These are phyloP conservation scores for Xerocomus spinulosus DNA, from an alignment of 768 basidiomycete species.

Conservation along the genomic window DNA sequence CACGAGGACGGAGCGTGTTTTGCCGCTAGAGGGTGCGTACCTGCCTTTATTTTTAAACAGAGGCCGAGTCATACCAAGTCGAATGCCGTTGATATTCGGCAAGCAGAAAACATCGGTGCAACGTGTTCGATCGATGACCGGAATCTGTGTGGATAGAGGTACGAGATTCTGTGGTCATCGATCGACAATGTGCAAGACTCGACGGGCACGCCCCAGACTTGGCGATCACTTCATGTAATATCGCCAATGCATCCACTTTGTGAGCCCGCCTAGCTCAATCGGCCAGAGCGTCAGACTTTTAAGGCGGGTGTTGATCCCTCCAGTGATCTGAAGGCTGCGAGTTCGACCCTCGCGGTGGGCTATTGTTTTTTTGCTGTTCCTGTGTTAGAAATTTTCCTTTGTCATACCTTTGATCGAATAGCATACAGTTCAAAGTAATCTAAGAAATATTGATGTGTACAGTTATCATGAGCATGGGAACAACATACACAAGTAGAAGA, in stretches of 20 bases:
- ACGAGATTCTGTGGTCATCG: background rate
- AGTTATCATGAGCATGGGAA: constrained; percentile 9
- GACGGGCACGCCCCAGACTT: background rate
- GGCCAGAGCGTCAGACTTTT: constrained; percentile 60
- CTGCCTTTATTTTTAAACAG: background rate
- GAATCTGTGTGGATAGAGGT: background rate
- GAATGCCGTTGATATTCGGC: constrained; percentile 1
- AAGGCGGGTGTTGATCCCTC: constrained; percentile 24
- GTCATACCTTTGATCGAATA: constrained; percentile 6
- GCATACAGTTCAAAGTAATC: constrained; percentile 18
- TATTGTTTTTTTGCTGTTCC: constrained; percentile 29
- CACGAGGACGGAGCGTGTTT: constrained; percentile 5
- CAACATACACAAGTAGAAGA: constrained; percentile 16
- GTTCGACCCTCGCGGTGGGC: constrained; percentile 84
- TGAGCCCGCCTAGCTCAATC: constrained; percentile 57
- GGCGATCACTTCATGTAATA: background rate
- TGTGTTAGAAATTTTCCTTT: background rate
- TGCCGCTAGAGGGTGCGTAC: background rate
- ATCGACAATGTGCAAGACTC: too few species aligned
- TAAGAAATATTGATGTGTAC: constrained; percentile 16
- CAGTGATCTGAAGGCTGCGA: constrained; percentile 73
- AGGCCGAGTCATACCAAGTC: background rate
- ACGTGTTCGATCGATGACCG: background rate
- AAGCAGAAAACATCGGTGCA: background rate
- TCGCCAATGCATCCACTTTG: background rate